phyloP scores from a whole-genome alignment of 2,329 filamentous ascomycete species.

The Colletotrichum karsti region DNA sequence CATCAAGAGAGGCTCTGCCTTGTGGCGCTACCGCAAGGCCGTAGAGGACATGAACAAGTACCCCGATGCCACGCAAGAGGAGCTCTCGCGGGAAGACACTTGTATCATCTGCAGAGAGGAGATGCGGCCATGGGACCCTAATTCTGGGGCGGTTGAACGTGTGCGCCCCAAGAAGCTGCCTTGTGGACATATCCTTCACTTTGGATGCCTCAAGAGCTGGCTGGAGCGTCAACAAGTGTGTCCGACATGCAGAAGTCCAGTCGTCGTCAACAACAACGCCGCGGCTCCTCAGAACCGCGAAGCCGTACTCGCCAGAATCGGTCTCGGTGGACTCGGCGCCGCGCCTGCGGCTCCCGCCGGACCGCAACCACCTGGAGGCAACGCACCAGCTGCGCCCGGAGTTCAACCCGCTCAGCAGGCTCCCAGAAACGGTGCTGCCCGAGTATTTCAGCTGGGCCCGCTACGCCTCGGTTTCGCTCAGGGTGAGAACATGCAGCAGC shows the following conservation, averaged over 20 bases:
- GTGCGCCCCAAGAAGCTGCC: slow-evolving; percentile 94
- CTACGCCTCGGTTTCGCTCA: slow-evolving; percentile 81
- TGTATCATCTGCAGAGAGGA: slow-evolving; percentile 98
- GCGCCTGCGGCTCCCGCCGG: slow-evolving; percentile 35
- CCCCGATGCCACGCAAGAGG: slow-evolving; percentile 87
- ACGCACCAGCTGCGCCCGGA: slow-evolving; percentile 27
- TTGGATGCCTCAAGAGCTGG: slow-evolving; percentile 96
- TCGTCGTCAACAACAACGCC: slow-evolving; percentile 64
- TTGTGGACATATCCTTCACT: slow-evolving; percentile 94
- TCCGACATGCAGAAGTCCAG: slow-evolving; percentile 89
- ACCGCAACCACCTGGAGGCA: slow-evolving; percentile 42
- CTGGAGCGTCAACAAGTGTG: slow-evolving; percentile 97
- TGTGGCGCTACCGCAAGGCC: slow-evolving; percentile 89
- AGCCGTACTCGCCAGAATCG: slow-evolving; percentile 42
- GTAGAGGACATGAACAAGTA: slow-evolving; percentile 96
- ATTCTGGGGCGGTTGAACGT: slow-evolving; percentile 77
- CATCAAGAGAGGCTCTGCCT: slow-evolving; percentile 86
- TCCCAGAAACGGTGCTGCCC: slow-evolving; percentile 51
- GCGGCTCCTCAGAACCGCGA: slow-evolving; percentile 43
- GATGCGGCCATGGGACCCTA: slow-evolving; percentile 81
- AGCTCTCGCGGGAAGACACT: slow-evolving; percentile 86
- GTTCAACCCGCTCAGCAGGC: slow-evolving; percentile 32
- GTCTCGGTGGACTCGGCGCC: slow-evolving; percentile 31
- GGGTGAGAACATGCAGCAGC: slow-evolving; percentile 71
- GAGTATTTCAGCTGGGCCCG: slow-evolving; percentile 78